Evolutionary conservation across 768 basidiomycete species (phyloP).

Genomic region (Lactarius tabidus): DNA sequence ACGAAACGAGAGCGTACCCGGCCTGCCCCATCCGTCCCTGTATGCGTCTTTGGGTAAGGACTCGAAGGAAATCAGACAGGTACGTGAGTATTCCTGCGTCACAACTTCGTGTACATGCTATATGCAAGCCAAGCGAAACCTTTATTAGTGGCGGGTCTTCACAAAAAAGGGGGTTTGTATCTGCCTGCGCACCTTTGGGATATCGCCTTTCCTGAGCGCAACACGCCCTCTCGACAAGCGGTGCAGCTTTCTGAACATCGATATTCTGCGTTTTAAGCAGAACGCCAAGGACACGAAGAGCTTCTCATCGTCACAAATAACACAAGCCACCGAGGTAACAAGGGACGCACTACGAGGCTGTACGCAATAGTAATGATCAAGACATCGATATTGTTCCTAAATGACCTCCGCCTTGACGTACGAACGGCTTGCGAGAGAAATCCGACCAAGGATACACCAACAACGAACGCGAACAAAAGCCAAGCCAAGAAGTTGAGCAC

Average conservation of each 20-base stretch:
- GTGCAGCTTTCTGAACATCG: slow-evolving; percentile 59
- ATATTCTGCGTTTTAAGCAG: slow-evolving; percentile 65
- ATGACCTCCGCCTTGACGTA: slow-evolving; percentile 50
- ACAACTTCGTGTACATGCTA: slow-evolving; percentile 67
- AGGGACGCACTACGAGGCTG: slow-evolving; percentile 52
- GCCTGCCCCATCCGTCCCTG: slow-evolving; percentile 75
- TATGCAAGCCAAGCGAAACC: not conserved
- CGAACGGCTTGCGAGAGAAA: slow-evolving; percentile 71
- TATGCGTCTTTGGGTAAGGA: slow-evolving; percentile 61
- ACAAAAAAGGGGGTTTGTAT: not conserved
- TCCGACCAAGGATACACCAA: slow-evolving; percentile 59
- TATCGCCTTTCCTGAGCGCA: slow-evolving; percentile 49
- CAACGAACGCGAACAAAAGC: slow-evolving; percentile 36
- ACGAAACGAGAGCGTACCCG: slow-evolving; percentile 41
- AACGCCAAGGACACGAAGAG: slow-evolving; percentile 54
- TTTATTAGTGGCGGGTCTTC: not conserved
- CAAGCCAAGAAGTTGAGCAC: slow-evolving; percentile 36
- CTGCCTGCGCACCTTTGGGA: slow-evolving; percentile 49
- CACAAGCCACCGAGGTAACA: not conserved
- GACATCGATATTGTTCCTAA: slow-evolving; percentile 62
- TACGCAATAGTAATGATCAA: slow-evolving; percentile 70
- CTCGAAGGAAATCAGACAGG: slow-evolving; percentile 66
- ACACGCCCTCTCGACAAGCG: slow-evolving; percentile 61
- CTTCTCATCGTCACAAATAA: slow-evolving; percentile 30
- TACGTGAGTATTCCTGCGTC: slow-evolving; percentile 69